Evolutionary conservation across 768 basidiomycete species (phyloP), one percentile per base, ranked within the genome.

Genomic region (Steccherinum ochraceum): DNA sequence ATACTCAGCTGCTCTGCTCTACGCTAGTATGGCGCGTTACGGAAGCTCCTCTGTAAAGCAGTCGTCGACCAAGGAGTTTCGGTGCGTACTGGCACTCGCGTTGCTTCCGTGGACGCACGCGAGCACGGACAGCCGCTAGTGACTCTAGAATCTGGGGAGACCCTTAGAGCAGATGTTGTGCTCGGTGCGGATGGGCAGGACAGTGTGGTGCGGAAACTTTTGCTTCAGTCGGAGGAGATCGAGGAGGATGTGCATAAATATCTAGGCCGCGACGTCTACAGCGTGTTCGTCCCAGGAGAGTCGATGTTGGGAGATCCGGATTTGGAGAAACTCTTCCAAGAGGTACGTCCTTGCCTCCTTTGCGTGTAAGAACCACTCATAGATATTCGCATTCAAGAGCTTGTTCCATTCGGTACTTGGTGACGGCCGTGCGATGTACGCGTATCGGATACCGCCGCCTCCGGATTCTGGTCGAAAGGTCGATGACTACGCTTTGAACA

Each of bases 21-120:
- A 7, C 7, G 7, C 30, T 44, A 66, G 65, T 62, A 65, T 39
- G 51, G 59, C 12, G 64, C 64, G 25, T 52, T 69, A 18, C 66
- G 61, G 12, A 35, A 53, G 12, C 48, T 67, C 18, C 54, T 69
- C 19, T 58, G 63, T 18, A 56, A 65, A n/a, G 39, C 56, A 13
- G 62, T 61, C 11, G 24, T 42, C 0, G 58, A 55, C 20, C 40
- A 41, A 19, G 61, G 62, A 18, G 62, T 55, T 2, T 46, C 23
- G 12, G 40, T 66, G 21, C 55, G 58, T 5, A 20, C 40, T 5
- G 49, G 53, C 40, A 51, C 55, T 16, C 40, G 49, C 19, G 62
- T 64, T 25, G 45, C 43, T 16, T 11, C 24, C 2, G 27, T 65
- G n/a, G 20, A 44, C 1, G 24, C 57, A 1, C 44, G 53, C 44